Conservation (phyloP, 208 protist species). For the Chromosphaera perkinsii region DNA sequence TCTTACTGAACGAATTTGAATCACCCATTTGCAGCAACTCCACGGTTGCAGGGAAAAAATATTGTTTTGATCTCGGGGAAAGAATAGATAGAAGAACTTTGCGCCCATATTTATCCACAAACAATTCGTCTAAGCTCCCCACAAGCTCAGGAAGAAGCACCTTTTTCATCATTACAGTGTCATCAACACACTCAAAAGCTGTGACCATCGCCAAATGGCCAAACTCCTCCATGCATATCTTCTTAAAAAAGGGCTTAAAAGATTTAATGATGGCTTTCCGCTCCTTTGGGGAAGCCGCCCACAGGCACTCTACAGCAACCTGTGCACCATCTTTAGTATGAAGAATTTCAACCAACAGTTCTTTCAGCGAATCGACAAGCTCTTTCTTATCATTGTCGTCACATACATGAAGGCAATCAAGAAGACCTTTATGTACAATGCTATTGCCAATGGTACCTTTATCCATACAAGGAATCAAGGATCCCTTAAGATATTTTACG, state of each 20-base stretch:
- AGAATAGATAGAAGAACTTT: slow-evolving; percentile 6
- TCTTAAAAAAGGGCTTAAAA: slow-evolving; percentile 1
- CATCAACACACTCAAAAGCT: slow-evolving; percentile 26
- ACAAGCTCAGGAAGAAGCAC: background rate
- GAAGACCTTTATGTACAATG: background rate
- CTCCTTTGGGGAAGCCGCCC: slow-evolving; percentile 5
- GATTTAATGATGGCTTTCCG: slow-evolving; percentile 8
- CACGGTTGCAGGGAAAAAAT: background rate
- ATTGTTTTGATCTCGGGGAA: slow-evolving; percentile 5
- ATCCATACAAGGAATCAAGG: slow-evolving; percentile 4
- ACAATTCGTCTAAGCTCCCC: slow-evolving; percentile 1
- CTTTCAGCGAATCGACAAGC: background rate
- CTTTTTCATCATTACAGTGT: slow-evolving; percentile 22
- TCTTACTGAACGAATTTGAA: slow-evolving; percentile 20
- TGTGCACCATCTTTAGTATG: slow-evolving; percentile 24
- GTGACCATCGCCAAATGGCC: slow-evolving; percentile 16
- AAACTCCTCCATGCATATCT: slow-evolving; percentile 30
- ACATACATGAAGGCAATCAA: background rate
- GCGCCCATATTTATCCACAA: slow-evolving; percentile 18
- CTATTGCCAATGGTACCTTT: background rate
- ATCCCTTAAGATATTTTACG: background rate
- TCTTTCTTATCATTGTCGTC: background rate
- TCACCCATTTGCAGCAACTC: background rate
- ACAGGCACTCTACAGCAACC: slow-evolving; percentile 13
- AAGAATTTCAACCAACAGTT: slow-evolving; percentile 23